Percentiles rank a stretch among this genome's conserved stretches.
Conservation (phyloP, 257 asterid genomes). For the Nicotiana undulata region DNA sequence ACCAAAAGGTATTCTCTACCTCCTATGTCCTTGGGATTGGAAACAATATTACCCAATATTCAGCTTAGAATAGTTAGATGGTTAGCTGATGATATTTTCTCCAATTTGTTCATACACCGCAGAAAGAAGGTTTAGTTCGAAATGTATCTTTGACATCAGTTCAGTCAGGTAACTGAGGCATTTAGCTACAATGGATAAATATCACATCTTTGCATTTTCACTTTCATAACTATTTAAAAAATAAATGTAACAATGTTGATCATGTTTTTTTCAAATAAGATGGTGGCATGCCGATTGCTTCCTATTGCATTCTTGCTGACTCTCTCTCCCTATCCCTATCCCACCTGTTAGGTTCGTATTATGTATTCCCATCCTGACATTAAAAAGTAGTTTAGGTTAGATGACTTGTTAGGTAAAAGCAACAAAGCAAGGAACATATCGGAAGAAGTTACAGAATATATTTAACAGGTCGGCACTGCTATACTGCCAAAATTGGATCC, state of each 20-base stretch:
- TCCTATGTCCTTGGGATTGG: background rate
- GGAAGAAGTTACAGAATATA: background rate
- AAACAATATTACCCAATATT: background rate
- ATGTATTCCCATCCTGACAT: background rate
- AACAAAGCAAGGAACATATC: background rate
- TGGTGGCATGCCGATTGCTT: background rate
- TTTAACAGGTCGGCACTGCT: background rate
- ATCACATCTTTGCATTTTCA: background rate
- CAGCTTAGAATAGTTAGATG: background rate
- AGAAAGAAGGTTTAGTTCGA: slow-evolving; percentile 56
- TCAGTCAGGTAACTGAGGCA: slow-evolving; percentile 48
- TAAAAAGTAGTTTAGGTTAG: background rate
- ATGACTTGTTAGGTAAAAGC: background rate
- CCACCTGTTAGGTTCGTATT: too few relatives aligned
- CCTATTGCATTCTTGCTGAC: background rate
- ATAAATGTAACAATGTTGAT: background rate
- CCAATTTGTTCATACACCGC: slow-evolving; percentile 12
- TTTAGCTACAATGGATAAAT: background rate
- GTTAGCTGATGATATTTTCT: background rate
- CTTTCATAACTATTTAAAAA: background rate
- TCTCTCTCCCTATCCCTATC: background rate
- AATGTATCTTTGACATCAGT: slow-evolving; percentile 61
- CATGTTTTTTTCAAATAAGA: background rate
- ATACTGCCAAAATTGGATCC: background rate
- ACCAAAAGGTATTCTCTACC: slow-evolving; percentile 40